Percentiles rank a stretch among this genome's conserved stretches.
These are phyloP conservation scores for Rubia peregrina DNA, from an alignment of 305 asterid species.

Conservation along the genomic window DNA sequence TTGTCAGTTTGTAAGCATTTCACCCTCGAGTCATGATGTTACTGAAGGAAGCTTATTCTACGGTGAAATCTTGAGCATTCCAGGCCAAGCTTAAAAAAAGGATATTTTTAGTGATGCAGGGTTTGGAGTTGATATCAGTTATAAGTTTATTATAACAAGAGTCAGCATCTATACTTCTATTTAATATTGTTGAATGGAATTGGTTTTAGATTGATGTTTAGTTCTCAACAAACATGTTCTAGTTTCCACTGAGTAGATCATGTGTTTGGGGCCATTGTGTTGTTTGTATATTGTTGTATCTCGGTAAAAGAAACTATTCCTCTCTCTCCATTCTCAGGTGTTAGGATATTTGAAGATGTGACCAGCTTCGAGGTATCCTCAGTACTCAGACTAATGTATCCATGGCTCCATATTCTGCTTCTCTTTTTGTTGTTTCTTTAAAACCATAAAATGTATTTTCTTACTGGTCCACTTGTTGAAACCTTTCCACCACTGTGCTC, in stretches of 20 bases:
- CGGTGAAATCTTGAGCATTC: neutral
- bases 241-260: too few species aligned
- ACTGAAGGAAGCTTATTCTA: neutral
- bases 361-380: constrained; percentile 64
- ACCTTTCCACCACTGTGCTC: constrained; percentile 1
- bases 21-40: neutral
- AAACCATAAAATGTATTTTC: constrained; percentile 9
- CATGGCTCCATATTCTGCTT: neutral
- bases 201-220: neutral
- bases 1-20: neutral
- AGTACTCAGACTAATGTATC: neutral
- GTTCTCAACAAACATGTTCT: neutral
- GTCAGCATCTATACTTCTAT: neutral
- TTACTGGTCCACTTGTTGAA: neutral
- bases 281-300: neutral
- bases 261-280: neutral
- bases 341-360: constrained; percentile 89
- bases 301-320: constrained; percentile 10
- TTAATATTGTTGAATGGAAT: neutral
- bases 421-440: constrained; percentile 6
- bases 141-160: neutral
- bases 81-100: neutral
- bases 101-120: neutral
- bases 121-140: neutral
- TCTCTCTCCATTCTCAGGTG: constrained; percentile 53